Base-by-base conservation (phyloP, 2,329 filamentous ascomycete species). In the Pyrenochaeta sp. region DNA sequence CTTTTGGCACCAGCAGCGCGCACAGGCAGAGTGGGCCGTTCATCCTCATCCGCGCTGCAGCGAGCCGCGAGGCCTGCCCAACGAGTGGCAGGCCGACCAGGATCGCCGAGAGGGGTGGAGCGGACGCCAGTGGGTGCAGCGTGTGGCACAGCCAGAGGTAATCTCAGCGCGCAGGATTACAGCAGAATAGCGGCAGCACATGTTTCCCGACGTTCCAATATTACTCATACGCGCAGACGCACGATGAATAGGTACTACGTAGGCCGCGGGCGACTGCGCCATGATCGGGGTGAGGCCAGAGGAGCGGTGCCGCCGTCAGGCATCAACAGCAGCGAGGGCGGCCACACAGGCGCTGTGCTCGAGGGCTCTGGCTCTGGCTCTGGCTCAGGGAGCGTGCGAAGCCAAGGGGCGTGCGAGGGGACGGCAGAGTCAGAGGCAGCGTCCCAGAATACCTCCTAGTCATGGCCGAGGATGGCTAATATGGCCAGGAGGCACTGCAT, bases 61-160 rank as follows among this genome's bases (percentile, higher is more conserved):
- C 61, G 55, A 60, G 51, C 48, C 39, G 51, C 43, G 49, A 53
- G 39, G 44, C 44, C 30, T 53, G 57, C 59, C 59, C 54, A 57
- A 59, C 42, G 49, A 31, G 46, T n/a, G n/a, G n/a, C n/a, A n/a
- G n/a, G n/a, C n/a, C n/a, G n/a, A n/a, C n/a, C n/a, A n/a, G 32
- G 44, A 57, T 43, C 23, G 22, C 22, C 44, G 37, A 44, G 35
- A 30, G 41, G 35, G 44, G 47, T 38, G 46, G 53, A 48, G 51
- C 47, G 45, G 45, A 44, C 28, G 32, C 19, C 23, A 43, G 35
- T 32, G 41, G 41, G 34, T 20, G 47, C 48, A 38, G 41, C 35
- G 41, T 46, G 53, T 62, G 53, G 55, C 48, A 64, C 58, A 44
- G 58, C 38, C 46, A n/a, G n/a, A n/a, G n/a, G n/a, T n/a, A n/a